phyloP scores from a whole-genome alignment of 495 filamentous ascomycete genomes.

The Cercophora sp. region DNA sequence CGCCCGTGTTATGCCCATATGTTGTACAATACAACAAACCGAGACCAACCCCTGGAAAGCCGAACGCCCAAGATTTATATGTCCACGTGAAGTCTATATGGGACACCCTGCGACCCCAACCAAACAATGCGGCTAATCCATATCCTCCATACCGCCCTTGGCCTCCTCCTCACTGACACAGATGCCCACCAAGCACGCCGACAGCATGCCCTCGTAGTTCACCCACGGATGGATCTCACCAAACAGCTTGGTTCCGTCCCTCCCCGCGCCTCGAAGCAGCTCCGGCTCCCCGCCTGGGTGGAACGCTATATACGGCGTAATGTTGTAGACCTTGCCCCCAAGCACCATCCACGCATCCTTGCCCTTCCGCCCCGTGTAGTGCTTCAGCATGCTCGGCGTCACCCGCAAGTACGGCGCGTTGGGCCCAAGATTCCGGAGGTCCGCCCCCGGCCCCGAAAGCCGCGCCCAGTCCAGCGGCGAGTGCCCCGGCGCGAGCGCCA shows the following conservation, averaged over 20 bases:
- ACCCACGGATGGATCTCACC: slow-evolving; percentile 96
- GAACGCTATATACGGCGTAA: slow-evolving; percentile 82
- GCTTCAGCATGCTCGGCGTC: slow-evolving; percentile 70
- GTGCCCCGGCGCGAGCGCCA: slow-evolving; percentile 78
- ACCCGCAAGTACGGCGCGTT: slow-evolving; percentile 53
- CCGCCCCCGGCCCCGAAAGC: slow-evolving; percentile 59
- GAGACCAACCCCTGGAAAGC: too few species aligned
- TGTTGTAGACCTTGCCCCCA: slow-evolving; percentile 86
- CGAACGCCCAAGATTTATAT: too few species aligned
- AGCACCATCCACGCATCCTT: slow-evolving; percentile 85
- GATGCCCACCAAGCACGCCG: slow-evolving; percentile 79
- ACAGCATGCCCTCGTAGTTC: slow-evolving; percentile 91
- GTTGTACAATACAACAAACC: too few species aligned
- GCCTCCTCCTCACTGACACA: slow-evolving; percentile 73
- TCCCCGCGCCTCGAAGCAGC: slow-evolving; percentile 73
- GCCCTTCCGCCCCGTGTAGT: slow-evolving; percentile 72
- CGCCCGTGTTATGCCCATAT: too few species aligned
- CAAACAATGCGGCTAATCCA: too few species aligned
- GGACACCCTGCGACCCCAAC: too few species aligned
- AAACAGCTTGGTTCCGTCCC: slow-evolving; percentile 76
- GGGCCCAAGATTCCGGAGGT: slow-evolving; percentile 57
- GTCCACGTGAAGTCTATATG: too few species aligned
- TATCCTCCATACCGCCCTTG: slow-evolving; percentile 51
- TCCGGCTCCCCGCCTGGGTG: slow-evolving; percentile 91
- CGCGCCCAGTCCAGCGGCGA: slow-evolving; percentile 95